Evolutionary conservation across 768 basidiomycete genomes (phyloP).

Genomic region (Mycena vulgaris): DNA sequence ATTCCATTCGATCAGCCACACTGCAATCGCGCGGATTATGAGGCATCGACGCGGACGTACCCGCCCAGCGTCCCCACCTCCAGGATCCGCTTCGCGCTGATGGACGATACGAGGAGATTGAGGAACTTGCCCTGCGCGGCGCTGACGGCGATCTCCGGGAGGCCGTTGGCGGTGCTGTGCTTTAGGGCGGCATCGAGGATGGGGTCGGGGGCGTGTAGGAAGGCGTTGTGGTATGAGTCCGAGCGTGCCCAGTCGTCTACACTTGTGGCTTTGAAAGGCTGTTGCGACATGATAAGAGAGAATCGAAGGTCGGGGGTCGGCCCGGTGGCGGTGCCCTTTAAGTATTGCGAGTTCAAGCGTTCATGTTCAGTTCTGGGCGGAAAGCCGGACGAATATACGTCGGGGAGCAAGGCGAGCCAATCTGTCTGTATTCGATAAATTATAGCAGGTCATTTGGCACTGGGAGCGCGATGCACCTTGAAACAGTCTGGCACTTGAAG

Average conservation of each 20-base stretch:
- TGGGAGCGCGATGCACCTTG: no score
- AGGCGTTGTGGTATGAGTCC: slow-evolving; percentile 71
- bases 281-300: slow-evolving; percentile 24
- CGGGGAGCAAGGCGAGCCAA: no score
- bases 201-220: slow-evolving; percentile 62
- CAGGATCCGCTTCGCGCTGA: slow-evolving; percentile 69
- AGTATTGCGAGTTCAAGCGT: no score
- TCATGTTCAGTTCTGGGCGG: no score
- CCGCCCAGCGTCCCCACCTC: slow-evolving; percentile 81
- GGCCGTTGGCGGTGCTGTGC: slow-evolving; percentile 58
- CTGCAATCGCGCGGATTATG: no score
- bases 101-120: slow-evolving; percentile 64
- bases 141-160: slow-evolving; percentile 69
- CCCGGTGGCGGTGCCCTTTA: no score
- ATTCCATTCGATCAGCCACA: no score
- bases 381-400: no score
- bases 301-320: no score
- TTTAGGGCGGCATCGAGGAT: slow-evolving; percentile 58
- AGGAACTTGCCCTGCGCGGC: slow-evolving; percentile 72
- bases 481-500: no score
- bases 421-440: no score
- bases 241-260: slow-evolving; percentile 65
- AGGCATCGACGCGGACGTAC: slow-evolving; percentile 52
- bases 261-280: slow-evolving; percentile 9
- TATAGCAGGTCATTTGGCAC: no score